Evolutionary conservation across 2,329 filamentous ascomycete species (phyloP).

Genomic region (Alternaria sp.): DNA sequence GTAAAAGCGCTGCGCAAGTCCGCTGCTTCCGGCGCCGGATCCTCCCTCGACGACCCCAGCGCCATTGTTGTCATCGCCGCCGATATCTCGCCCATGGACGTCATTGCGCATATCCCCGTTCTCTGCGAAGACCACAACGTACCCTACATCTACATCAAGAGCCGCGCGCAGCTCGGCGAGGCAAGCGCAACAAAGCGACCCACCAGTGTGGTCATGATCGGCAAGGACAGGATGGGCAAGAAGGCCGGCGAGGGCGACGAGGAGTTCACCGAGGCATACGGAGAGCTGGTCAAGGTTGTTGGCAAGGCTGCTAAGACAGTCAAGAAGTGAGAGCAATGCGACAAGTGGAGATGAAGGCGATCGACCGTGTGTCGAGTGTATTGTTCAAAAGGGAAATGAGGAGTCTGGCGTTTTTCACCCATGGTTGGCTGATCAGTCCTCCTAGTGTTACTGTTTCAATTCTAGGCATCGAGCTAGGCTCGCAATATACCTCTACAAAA

Average conservation of each 20-base stretch:
- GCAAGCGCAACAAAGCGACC: slow-evolving; percentile 95
- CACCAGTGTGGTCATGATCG: slow-evolving; percentile 92
- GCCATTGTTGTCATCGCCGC: slow-evolving; percentile 89
- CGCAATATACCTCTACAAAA: slow-evolving; percentile 2
- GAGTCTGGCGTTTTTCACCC: slow-evolving; percentile 21
- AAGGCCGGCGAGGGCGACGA: slow-evolving; percentile 55
- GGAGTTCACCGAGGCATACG: slow-evolving; percentile 60
- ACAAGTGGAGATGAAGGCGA: slow-evolving; percentile 10
- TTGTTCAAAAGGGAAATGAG: slow-evolving; percentile 25
- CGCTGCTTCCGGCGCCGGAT: slow-evolving; percentile 68
- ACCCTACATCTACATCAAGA: slow-evolving; percentile 93
- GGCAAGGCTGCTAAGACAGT: slow-evolving; percentile 64
- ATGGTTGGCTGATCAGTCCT: slow-evolving; percentile 1
- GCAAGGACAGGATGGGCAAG: slow-evolving; percentile 58
- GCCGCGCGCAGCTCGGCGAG: slow-evolving; percentile 89
- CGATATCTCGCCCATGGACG: slow-evolving; percentile 98
- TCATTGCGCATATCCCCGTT: slow-evolving; percentile 96
- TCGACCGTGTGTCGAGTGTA: slow-evolving; percentile 15
- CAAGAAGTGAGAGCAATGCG: slow-evolving; percentile 51
- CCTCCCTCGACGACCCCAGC: slow-evolving; percentile 63
- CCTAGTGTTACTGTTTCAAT: slow-evolving; percentile 1
- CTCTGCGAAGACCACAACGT: slow-evolving; percentile 98
- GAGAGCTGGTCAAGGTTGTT: slow-evolving; percentile 64
- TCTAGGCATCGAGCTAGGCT: neutral
- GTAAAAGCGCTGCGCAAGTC: slow-evolving; percentile 98